Evolutionary conservation across 2,329 filamentous ascomycete genomes (phyloP), one percentile per base, ranked within the genome.

Genomic region (Aspergillus sp.): DNA sequence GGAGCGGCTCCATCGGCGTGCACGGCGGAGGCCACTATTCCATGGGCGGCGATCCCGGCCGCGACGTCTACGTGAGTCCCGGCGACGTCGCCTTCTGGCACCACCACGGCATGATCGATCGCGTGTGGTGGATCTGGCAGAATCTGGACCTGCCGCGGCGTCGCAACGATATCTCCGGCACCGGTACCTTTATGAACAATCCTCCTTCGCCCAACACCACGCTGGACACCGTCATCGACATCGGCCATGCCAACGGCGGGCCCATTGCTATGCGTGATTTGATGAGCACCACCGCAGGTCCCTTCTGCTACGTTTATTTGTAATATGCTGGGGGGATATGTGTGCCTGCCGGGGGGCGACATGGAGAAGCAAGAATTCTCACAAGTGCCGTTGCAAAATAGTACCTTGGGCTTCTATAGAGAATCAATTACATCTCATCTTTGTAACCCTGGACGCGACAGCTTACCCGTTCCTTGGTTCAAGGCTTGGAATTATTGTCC

Each of bases 41-140:
- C 11, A 75, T 79, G 60, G 78, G 77, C 6, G 80, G 79, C 16
- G 80, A 81, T 58, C 74, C 75, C 0, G 78, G 76, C 2, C 75
- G 77, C 20, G 81, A 83, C 67, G 67, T 81, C 22, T 80, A 59
- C 57, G 74, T 76, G 1, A 80, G 77, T 10, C 80, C 81, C 1
- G 75, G 71, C 6, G 80, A 83, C 45, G 79, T 79, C 3, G 72
- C 69, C 31, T 83, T 83, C 69, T 83, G 75, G 67, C 71, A 80
- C 26, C 80, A 82, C 62, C 81, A 83, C 59, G 74, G 73, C 2
- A 76, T 77, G 70, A 78, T 83, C 26, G 81, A 83, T 63, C 73
- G 80, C 2, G 66, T 75, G 2, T 84, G 75, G 71, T 81, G 78
- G 78, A 80, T 78, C 14, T 84, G 81, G 81, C 81, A 84, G 67